Conservation (phyloP, 1,284 basidiomycete species). For the Puccinia coronata region DNA sequence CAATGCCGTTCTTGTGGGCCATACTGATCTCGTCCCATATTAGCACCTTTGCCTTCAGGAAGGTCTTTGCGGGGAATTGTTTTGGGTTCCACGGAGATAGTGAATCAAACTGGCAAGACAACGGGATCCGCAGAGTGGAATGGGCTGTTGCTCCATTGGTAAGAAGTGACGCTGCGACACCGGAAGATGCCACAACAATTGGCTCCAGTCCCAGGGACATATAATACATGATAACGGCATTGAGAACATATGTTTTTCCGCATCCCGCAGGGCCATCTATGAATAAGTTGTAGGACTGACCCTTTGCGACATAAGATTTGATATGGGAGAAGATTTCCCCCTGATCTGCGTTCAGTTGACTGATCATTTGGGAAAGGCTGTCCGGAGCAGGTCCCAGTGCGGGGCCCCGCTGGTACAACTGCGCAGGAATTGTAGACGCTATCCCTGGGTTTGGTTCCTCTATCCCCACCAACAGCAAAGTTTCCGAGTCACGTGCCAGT, state of each 20-base stretch:
- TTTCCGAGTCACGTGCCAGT: no score
- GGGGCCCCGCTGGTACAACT: no score
- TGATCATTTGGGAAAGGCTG: not conserved
- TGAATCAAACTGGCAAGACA: not conserved
- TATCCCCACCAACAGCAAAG: no score
- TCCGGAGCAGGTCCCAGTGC: no score
- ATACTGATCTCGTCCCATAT: slow-evolving; percentile 47
- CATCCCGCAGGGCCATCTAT: slow-evolving; percentile 63
- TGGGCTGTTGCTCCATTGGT: slow-evolving; percentile 62
- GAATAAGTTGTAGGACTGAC: slow-evolving; percentile 56
- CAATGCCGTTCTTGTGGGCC: not conserved
- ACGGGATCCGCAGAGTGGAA: slow-evolving; percentile 62
- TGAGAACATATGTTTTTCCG: slow-evolving; percentile 64
- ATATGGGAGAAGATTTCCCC: not conserved
- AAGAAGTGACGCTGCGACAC: slow-evolving; percentile 62
- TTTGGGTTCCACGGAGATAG: no score
- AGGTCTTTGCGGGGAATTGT: not conserved
- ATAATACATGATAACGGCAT: slow-evolving; percentile 59
- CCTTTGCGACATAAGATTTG: not conserved
- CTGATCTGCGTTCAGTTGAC: not conserved
- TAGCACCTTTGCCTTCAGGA: not conserved
- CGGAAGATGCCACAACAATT: slow-evolving; percentile 59
- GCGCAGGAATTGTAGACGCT: no score
- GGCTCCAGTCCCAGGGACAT: slow-evolving; percentile 57
- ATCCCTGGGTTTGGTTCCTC: no score